These are phyloP conservation scores for Paspalum notatum DNA, from an alignment of 176 grass and related monocot genomes.

Conservation along the genomic window DNA sequence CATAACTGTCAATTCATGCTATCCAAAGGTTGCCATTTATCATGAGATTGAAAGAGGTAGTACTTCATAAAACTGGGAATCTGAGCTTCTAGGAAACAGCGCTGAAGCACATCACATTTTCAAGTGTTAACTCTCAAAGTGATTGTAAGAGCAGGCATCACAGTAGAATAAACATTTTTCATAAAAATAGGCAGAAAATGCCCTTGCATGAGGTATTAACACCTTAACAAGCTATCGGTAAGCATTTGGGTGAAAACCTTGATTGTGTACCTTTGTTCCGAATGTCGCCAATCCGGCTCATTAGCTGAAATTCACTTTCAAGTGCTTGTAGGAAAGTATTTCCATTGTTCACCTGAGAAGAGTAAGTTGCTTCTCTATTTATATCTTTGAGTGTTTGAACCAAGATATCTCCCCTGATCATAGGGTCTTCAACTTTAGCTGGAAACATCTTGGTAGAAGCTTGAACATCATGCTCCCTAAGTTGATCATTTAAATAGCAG, in stretches of 20 bases:
- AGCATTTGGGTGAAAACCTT: constrained; percentile 21
- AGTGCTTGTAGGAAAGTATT: constrained; percentile 80
- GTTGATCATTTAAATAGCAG: constrained; percentile 82
- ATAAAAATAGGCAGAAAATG: constrained; percentile 15
- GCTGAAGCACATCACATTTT: constrained; percentile 6
- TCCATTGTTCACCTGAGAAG: constrained; percentile 62
- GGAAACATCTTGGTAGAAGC: constrained; percentile 78
- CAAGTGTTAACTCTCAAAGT: constrained; percentile 25
- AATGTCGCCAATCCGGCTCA: constrained; percentile 63
- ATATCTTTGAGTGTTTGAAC: constrained; percentile 89
- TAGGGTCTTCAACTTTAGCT: constrained; percentile 87
- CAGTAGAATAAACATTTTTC: constrained; percentile 33
- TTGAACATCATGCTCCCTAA: constrained; percentile 57
- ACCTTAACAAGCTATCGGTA: constrained; percentile 19
- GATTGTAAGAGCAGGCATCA: constrained; percentile 6
- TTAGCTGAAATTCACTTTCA: constrained; percentile 77
- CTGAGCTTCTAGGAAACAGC: constrained; percentile 5
- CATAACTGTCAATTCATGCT: background rate
- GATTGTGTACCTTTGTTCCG: constrained; percentile 61
- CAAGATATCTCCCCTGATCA: constrained; percentile 90
- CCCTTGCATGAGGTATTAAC: constrained; percentile 3
- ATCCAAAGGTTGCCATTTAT: constrained; percentile 4
- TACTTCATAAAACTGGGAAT: constrained; percentile 29
- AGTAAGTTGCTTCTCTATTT: constrained; percentile 60
- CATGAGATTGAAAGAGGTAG: background rate